Evolutionary conservation across 108 stramenopile species (phyloP).

Genomic region (Nitzschia sp.): DNA sequence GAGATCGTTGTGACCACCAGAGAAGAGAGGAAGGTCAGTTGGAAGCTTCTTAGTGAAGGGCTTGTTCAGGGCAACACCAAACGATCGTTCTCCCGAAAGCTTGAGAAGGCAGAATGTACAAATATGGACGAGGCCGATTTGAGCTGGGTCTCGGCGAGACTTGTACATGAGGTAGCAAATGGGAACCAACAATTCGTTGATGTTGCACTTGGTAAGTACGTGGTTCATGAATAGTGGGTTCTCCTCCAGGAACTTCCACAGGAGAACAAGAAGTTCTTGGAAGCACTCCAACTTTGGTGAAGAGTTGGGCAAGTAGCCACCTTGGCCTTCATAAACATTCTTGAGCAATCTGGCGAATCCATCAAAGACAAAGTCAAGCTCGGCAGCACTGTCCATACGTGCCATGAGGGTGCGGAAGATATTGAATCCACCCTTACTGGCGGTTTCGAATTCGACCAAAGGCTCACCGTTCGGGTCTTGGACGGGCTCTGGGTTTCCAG

Average conservation of each 20-base stretch:
- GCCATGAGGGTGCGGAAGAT: constrained; percentile 84
- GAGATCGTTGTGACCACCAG: constrained; percentile 93
- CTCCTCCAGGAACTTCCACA: constrained; percentile 97
- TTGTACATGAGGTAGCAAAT: constrained; percentile 94
- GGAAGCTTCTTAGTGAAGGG: constrained; percentile 83
- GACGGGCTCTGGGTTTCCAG: constrained; percentile 69
- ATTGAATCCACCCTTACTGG: constrained; percentile 83
- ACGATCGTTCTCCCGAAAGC: constrained; percentile 91
- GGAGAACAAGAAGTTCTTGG: constrained; percentile 93
- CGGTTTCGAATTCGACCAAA: constrained; percentile 59
- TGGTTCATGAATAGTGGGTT: constrained; percentile 92
- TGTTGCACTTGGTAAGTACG: constrained; percentile 77
- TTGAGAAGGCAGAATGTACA: constrained; percentile 96
- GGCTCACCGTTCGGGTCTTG: constrained; percentile 64
- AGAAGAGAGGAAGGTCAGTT: constrained; percentile 83
- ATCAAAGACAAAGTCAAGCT: constrained; percentile 81
- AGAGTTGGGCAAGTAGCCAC: constrained; percentile 75
- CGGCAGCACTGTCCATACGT: constrained; percentile 67
- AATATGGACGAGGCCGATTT: constrained; percentile 93
- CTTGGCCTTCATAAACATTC: constrained; percentile 81
- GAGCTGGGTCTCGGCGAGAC: constrained; percentile 81
- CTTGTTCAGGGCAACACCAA: constrained; percentile 95
- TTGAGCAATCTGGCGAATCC: constrained; percentile 87
- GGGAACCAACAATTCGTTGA: constrained; percentile 88
- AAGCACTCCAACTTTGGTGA: constrained; percentile 77